Evolutionary conservation across 208 protist genomes (phyloP), one percentile per base, ranked within the genome.

Genomic region (Trypanosoma caninum): DNA sequence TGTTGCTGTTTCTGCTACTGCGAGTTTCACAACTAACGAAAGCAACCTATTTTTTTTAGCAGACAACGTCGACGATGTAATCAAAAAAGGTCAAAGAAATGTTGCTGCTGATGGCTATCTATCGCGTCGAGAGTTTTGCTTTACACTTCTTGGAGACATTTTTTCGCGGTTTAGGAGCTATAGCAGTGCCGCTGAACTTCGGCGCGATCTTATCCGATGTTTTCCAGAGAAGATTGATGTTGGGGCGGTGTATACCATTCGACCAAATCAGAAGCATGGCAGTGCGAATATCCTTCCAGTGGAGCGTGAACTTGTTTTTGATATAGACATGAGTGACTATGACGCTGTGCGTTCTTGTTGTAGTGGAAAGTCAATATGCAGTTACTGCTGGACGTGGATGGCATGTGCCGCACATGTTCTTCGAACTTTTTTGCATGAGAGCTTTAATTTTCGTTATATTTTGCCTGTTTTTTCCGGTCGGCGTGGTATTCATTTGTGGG

Each of bases 251-350:
- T 96, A 93, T 75, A 89, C 81, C 37, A 81, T 93, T 38, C 83
- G 84, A 0, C 87, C 86, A 0, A 93, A 82, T 62, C 81, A 93
- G 55, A 95, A 94, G 59, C 84, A 91, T 45, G 67, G 68, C 18
- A 75, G 75, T n/a, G 55, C 62, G n/a, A 84, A 92, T 56, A 75
- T 92, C 31, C 60, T 81, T 8, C 79, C 94, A 2, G 53, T 89
- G 6, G 84, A 98, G 74, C 96, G 96, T 14, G 98, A 99, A 74
- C 83, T 99, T 1, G 95, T 99, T 5, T 99, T 99, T 65, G 99
- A 99, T 94, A 99, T 99, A 69, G 99, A 99, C 82, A 98, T 99
- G 82, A 97, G 95, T 37, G 99, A 99, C 77, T 99, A 99, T 82
- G 97, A 99, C 77, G 96, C 98, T 27, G 90, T 99, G 4, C 89